Conservation (phyloP, 176 grass and related monocot genomes). For the Cocos nucifera region DNA sequence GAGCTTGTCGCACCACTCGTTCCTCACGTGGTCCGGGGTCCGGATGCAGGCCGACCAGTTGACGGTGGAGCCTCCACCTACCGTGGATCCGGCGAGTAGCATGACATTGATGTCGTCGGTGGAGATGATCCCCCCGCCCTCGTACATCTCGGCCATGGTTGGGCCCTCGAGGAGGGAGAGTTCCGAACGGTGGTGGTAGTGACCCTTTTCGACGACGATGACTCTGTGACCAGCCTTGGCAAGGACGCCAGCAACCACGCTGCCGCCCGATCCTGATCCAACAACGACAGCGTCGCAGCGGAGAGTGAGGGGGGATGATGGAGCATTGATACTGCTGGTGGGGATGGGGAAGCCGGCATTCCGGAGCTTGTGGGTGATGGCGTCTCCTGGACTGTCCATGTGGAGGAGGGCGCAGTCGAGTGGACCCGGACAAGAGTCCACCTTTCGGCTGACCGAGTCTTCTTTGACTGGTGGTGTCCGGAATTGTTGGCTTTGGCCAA, state of each 20-base stretch:
- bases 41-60: constrained; percentile 25
- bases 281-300: constrained; percentile 8
- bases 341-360: background rate
- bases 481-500: background rate
- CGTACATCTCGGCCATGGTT: background rate
- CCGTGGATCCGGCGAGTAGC: background rate
- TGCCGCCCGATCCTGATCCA: constrained; percentile 12
- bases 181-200: background rate
- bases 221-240: constrained; percentile 17
- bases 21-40: constrained; percentile 18
- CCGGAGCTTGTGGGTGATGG: too few species aligned
- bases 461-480: too few species aligned
- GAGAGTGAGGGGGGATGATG: background rate
- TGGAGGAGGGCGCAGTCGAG: background rate
- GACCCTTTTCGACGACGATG: constrained; percentile 17
- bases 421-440: background rate
- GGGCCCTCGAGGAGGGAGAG: constrained; percentile 23
- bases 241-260: constrained; percentile 15
- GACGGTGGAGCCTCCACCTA: constrained; percentile 15
- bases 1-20: constrained; percentile 12
- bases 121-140: background rate
- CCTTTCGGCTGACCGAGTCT: background rate
- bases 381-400: too few species aligned
- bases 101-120: too few species aligned
- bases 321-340: background rate